Evolutionary conservation across 83 land plant genomes (phyloP).

Genomic region (Isoetes engelmannii): DNA sequence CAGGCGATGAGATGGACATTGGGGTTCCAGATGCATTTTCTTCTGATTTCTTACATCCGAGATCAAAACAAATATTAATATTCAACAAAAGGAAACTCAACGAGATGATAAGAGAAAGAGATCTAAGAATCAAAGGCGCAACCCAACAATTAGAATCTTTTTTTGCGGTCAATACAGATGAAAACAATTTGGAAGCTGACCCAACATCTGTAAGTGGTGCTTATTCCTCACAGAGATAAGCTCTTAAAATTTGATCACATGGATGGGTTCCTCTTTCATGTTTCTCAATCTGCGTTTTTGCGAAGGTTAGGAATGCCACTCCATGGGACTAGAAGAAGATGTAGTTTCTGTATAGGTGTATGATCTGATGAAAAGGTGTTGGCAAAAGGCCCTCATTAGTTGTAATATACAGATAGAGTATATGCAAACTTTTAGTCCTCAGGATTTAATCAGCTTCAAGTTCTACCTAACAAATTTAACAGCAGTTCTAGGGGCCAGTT

Average conservation of each 20-base stretch:
- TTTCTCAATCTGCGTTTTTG: constrained; percentile 1
- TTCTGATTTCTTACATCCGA: background rate
- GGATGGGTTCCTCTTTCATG: background rate
- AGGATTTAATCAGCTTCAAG: too few relatives aligned
- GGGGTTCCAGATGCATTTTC: constrained; percentile 1
- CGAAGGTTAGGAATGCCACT: background rate
- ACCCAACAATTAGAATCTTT: constrained; percentile 11
- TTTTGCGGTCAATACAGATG: constrained; percentile 5
- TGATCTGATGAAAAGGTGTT: too few relatives aligned
- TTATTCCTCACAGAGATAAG: background rate
- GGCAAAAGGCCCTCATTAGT: too few relatives aligned
- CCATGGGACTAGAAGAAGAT: background rate
- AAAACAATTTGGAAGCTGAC: background rate
- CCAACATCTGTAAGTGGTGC: constrained; percentile 7
- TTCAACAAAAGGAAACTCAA: constrained; percentile 10
- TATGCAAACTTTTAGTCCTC: too few relatives aligned
- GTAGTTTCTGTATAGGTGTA: background rate
- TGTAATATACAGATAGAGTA: too few relatives aligned
- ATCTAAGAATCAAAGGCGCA: constrained; percentile 6
- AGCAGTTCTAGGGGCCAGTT: too few relatives aligned
- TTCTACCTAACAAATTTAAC: too few relatives aligned
- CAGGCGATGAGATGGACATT: background rate
- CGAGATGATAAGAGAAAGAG: background rate
- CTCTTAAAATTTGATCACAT: too few relatives aligned
- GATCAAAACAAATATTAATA: constrained; percentile 3